These are phyloP conservation scores for Fomitopsis palustris DNA, from an alignment of 1,284 basidiomycete genomes.

Conservation along the genomic window DNA sequence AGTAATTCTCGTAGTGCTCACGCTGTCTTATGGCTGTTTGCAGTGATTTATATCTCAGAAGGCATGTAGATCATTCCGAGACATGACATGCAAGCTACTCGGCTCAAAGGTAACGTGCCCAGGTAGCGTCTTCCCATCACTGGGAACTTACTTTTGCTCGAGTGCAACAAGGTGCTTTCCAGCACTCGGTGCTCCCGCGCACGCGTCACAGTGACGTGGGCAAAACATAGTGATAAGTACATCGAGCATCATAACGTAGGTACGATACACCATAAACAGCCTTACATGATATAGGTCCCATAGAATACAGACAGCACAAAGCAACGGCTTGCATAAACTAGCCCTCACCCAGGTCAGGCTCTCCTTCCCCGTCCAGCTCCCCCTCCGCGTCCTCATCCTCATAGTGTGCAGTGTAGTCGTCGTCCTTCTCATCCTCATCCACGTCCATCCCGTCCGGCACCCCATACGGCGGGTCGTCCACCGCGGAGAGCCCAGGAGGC, in stretches of 20 bases:
- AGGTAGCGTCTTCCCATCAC: no score
- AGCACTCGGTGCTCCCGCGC: no score
- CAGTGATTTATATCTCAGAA: no score
- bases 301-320: neutral
- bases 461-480: neutral
- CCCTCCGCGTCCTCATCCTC: slow-evolving; percentile 33
- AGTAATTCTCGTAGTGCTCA: no score
- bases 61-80: no score
- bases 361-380: slow-evolving; percentile 32
- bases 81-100: no score
- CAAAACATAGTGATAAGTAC: neutral
- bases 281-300: slow-evolving; percentile 16
- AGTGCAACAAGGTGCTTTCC: no score
- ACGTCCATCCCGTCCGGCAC: slow-evolving; percentile 15
- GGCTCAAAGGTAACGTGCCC: no score
- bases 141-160: no score
- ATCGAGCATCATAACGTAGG: neutral
- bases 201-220: neutral
- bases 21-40: no score
- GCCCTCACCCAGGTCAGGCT: slow-evolving; percentile 24
- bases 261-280: slow-evolving; percentile 10
- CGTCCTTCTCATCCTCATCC: slow-evolving; percentile 27
- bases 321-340: neutral
- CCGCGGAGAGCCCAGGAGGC: neutral
- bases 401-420: slow-evolving; percentile 13